A percentile compares a stretch with the other conserved stretches of the same genome.
Evolutionary conservation across 2,329 filamentous ascomycete genomes (phyloP).

Genomic region (Lasiodiplodia gonubiensis): DNA sequence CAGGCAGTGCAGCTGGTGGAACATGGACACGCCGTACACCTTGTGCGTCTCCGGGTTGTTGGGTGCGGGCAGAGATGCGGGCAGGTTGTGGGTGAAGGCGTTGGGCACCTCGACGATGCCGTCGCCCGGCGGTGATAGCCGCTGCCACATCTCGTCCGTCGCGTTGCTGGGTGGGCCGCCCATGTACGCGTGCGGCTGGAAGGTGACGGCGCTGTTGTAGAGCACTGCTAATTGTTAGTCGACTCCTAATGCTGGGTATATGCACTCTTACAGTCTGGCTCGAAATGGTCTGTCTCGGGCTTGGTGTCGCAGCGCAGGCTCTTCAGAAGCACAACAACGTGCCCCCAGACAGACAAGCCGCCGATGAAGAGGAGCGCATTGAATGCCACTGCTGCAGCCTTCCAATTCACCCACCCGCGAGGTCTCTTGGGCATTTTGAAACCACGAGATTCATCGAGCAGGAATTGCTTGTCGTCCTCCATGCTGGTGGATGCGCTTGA

Average conservation of each 20-base stretch:
- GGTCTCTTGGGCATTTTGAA: neutral
- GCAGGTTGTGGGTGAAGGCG: neutral
- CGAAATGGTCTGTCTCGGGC: conserved; percentile 2
- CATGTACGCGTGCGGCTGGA: conserved; percentile 14
- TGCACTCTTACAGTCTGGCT: neutral
- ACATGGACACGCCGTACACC: conserved; percentile 33
- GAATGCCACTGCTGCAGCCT: neutral
- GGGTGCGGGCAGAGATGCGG: neutral
- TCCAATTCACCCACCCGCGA: neutral
- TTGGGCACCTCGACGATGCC: conserved; percentile 10
- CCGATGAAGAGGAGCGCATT: conserved; percentile 2
- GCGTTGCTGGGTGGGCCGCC: neutral
- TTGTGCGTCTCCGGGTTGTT: neutral
- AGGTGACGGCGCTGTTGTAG: neutral
- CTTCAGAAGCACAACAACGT: conserved; percentile 7
- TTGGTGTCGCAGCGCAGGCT: neutral
- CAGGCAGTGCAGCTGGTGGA: conserved; percentile 43
- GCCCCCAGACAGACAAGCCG: conserved; percentile 3
- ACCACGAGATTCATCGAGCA: neutral
- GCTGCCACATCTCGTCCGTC: conserved; percentile 7
- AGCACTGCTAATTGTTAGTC: neutral
- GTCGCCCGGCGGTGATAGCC: conserved; percentile 14
- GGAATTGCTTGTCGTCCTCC: conserved; percentile 10
- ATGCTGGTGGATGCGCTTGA: conserved; percentile 1
- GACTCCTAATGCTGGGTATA: neutral